Base-by-base conservation (phyloP, 139 green algal genomes). In the Limnomonas spitsbergensis region DNA sequence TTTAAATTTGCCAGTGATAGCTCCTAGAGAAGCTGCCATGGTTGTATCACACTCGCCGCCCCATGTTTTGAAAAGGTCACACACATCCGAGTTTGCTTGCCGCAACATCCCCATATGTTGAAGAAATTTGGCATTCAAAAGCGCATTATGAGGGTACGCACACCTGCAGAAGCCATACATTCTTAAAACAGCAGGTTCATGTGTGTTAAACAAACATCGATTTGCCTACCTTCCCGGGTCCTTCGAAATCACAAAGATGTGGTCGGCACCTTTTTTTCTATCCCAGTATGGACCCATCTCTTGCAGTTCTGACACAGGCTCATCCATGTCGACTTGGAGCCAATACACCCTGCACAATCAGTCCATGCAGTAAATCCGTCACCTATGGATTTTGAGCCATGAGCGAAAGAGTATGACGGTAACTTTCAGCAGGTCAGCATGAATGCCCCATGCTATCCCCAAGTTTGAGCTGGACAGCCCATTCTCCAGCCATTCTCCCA, bases 161-260 rank as follows among this genome's bases (percentile, higher is more conserved):
- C 69, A 75, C 20, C 69, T 61, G 14, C 14, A 29, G 47, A 20
- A 29, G n/a, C n/a, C n/a, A n/a, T n/a, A n/a, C n/a, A n/a, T n/a
- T n/a, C n/a, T n/a, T n/a, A n/a, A n/a, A n/a, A n/a, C n/a, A n/a
- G n/a, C n/a, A n/a, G n/a, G n/a, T n/a, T n/a, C n/a, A n/a, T n/a
- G n/a, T n/a, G n/a, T n/a, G 47, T 14, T 61, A 61, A 29, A 20
- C 14, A 61, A 61, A 61, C 47, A 29, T 20, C 31, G 20, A 3
- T 29, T 54, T 42, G 2, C 38, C 34, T 42, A 75, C 69, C 35
- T 40, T 3, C 32, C 69, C 24, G 35, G 69, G n/a, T 75, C 69
- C 7, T 34, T 36, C 2, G 71, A 67, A 31, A 67, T 40, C 27
- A 77, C 40, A 67, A 77, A 68, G 40, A 77, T 67, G 71, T 77